Conservation (phyloP, 495 filamentous ascomycete species). For the Pseudomonodictys pantanalensis region DNA sequence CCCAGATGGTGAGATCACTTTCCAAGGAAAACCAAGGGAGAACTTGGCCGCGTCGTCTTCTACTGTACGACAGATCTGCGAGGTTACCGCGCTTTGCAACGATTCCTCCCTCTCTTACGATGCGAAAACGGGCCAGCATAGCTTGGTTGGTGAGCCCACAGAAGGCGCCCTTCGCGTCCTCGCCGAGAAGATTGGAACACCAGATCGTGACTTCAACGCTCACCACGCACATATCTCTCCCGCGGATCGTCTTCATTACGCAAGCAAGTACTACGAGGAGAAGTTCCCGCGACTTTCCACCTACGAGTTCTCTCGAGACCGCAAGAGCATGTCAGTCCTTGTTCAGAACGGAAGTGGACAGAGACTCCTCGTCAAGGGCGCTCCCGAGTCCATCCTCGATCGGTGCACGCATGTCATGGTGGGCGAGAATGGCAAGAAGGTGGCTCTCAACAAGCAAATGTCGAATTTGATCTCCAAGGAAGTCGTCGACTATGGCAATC, state of each 20-base stretch:
- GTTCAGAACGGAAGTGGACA: constrained; percentile 64
- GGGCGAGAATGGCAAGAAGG: constrained; percentile 70
- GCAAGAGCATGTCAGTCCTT: constrained; percentile 99
- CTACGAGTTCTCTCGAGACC: constrained; percentile 95
- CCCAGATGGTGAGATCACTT: constrained; percentile 70
- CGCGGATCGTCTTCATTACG: constrained; percentile 65
- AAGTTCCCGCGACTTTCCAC: constrained; percentile 71
- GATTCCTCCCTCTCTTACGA: constrained; percentile 82
- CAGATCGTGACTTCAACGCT: constrained; percentile 56
- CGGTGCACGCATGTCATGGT: constrained; percentile 78
- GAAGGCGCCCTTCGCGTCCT: constrained; percentile 90
- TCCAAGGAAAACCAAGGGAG: constrained; percentile 62
- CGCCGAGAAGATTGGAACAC: constrained; percentile 89
- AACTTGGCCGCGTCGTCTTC: constrained; percentile 72
- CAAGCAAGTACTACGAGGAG: constrained; percentile 82
- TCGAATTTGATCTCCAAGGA: constrained; percentile 66
- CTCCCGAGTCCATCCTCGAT: constrained; percentile 89
- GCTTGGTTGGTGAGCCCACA: constrained; percentile 91
- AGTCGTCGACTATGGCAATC: constrained; percentile 84
- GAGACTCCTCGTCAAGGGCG: constrained; percentile 92
- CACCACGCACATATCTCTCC: constrained; percentile 48
- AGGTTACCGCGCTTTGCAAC: constrained; percentile 90
- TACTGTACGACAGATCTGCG: constrained; percentile 74
- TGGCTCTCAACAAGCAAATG: constrained; percentile 65
- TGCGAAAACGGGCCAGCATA: constrained; percentile 64